Percentiles rank a stretch among this genome's conserved stretches.
phyloP scores from a whole-genome alignment of 208 protist species.

The Leishmania mexicana region DNA sequence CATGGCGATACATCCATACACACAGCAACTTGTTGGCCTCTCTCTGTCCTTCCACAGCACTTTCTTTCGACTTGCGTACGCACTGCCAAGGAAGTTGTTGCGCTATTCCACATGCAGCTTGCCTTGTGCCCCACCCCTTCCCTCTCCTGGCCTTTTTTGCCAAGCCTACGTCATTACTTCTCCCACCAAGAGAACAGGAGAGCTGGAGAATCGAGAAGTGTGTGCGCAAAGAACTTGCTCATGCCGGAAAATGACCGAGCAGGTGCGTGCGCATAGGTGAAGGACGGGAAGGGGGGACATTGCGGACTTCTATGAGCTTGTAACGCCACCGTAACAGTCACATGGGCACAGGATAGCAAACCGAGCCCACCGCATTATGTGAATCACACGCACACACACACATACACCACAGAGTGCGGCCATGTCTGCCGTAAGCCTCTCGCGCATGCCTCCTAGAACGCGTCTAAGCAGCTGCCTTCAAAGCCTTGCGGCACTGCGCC shows the following conservation, averaged over 20 bases:
- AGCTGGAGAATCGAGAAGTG: neutral
- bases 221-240: neutral
- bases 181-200: neutral
- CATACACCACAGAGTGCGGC: neutral
- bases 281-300: neutral
- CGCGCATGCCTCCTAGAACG: neutral
- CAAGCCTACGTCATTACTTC: neutral
- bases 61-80: neutral
- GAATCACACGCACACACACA: neutral
- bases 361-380: neutral
- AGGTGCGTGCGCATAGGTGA: neutral
- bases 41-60: neutral
- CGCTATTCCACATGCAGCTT: neutral
- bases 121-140: neutral
- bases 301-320: neutral
- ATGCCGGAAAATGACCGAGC: neutral
- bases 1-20: neutral
- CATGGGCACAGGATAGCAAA: neutral
- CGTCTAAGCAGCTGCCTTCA: neutral
- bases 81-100: neutral
- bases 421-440: neutral
- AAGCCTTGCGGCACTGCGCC: conserved; percentile 15
- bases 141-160: neutral
- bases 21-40: neutral
- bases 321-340: neutral